Conservation (phyloP, 176 grass and related monocot genomes). For the Carex parvula region DNA sequence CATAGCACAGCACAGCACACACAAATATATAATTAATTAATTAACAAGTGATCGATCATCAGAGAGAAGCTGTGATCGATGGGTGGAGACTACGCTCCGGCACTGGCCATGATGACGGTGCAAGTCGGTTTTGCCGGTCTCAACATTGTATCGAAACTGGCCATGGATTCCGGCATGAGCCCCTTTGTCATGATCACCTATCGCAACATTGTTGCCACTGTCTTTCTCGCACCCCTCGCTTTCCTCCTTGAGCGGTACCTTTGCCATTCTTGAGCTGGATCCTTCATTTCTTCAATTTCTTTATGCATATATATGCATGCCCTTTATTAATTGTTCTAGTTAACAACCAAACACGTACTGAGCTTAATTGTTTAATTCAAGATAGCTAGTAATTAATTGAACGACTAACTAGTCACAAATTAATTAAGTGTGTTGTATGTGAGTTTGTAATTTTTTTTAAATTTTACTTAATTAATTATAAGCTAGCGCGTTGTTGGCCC, state of each 20-base stretch:
- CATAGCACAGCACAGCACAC: too few species aligned
- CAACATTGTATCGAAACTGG: conserved; percentile 87
- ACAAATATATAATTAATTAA: too few species aligned
- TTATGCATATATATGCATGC: background rate
- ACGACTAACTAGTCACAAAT: background rate
- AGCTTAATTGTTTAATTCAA: background rate
- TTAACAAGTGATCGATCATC: too few species aligned
- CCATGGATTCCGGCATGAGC: conserved; percentile 85
- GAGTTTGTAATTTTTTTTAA: background rate
- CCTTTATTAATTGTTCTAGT: too few species aligned
- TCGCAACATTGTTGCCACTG: conserved; percentile 75
- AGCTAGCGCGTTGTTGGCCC: background rate
- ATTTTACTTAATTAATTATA: background rate
- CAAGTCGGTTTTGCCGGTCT: conserved; percentile 82
- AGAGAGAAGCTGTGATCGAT: too few species aligned
- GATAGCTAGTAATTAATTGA: background rate
- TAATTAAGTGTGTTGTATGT: background rate
- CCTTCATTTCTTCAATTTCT: background rate
- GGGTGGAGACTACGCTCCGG: too few species aligned
- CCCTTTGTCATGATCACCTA: conserved; percentile 90
- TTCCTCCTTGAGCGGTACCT: conserved; percentile 63
- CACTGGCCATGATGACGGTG: conserved; percentile 72
- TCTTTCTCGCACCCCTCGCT: conserved; percentile 55
- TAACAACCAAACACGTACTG: too few species aligned
- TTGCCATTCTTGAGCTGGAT: background rate